Conservation (phyloP, 495 filamentous ascomycete species). For the Trichoderma erinaceum region DNA sequence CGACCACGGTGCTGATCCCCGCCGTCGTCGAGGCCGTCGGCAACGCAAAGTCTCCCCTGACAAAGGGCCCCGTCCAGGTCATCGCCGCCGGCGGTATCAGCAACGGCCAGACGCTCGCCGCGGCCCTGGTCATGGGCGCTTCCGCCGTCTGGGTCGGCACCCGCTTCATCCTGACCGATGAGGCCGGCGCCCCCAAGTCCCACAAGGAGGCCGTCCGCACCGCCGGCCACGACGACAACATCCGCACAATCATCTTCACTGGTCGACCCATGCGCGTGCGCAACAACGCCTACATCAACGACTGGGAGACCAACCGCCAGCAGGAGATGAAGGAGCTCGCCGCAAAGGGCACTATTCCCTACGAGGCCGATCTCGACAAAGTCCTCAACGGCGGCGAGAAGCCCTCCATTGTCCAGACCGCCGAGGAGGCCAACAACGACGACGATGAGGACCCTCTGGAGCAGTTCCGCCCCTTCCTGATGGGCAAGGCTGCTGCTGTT, state of each 20-base stretch:
- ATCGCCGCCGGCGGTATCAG: constrained; percentile 91
- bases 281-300: constrained; percentile 83
- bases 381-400: constrained; percentile 58
- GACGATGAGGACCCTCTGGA: constrained; percentile 72
- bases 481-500: constrained; percentile 94
- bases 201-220: constrained; percentile 97
- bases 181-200: constrained; percentile 86
- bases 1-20: constrained; percentile 82
- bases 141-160: constrained; percentile 94
- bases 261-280: constrained; percentile 90
- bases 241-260: constrained; percentile 97
- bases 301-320: constrained; percentile 90
- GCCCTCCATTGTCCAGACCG: constrained; percentile 70
- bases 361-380: constrained; percentile 89
- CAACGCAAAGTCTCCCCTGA: constrained; percentile 79
- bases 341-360: constrained; percentile 80
- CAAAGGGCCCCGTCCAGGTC: constrained; percentile 79
- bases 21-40: constrained; percentile 78
- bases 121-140: constrained; percentile 87
- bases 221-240: constrained; percentile 85
- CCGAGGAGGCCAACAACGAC: constrained; percentile 52
- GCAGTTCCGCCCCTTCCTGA: constrained; percentile 83
- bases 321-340: constrained; percentile 90
- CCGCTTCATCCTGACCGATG: constrained; percentile 85
- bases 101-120: constrained; percentile 86